Percentiles rank a stretch among this genome's conserved stretches.
Conservation (phyloP, 2,329 filamentous ascomycete genomes). For the Pseudonectria foliicola region DNA sequence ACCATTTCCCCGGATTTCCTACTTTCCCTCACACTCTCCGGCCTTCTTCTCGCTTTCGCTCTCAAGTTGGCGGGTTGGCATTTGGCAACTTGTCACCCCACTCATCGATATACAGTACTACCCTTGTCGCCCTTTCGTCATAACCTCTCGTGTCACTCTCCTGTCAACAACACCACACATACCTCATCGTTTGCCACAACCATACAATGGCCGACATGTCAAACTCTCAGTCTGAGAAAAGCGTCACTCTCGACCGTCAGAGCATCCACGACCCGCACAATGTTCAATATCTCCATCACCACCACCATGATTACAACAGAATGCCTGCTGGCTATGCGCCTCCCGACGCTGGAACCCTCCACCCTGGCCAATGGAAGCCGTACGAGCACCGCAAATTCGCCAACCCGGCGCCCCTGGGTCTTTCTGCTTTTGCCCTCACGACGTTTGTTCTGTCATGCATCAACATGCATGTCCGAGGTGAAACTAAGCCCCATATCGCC, state of each 20-base stretch:
- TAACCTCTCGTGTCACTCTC: too few relatives aligned
- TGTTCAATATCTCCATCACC: constrained; percentile 15
- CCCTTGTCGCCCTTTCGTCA: too few relatives aligned
- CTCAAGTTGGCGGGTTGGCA: too few relatives aligned
- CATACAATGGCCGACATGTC: constrained; percentile 18
- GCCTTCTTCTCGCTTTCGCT: too few relatives aligned
- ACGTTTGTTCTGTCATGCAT: constrained; percentile 72
- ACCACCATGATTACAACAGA: constrained; percentile 20
- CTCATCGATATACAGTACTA: too few relatives aligned
- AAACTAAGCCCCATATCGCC: constrained; percentile 57
- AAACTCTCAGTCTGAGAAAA: constrained; percentile 19
- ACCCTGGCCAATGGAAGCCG: constrained; percentile 60
- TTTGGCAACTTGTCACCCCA: too few relatives aligned
- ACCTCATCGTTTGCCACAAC: not conserved
- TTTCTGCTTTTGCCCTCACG: constrained; percentile 73
- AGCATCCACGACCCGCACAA: constrained; percentile 11
- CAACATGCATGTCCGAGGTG: constrained; percentile 59
- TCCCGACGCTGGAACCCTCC: constrained; percentile 66
- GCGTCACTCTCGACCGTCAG: constrained; percentile 13
- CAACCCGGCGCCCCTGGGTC: constrained; percentile 72
- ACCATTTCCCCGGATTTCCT: too few relatives aligned
- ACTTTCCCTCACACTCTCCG: too few relatives aligned
- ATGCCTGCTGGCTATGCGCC: constrained; percentile 18
- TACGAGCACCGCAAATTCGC: constrained; percentile 64
- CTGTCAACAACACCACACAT: too few relatives aligned